phyloP scores from a whole-genome alignment of 225 moss, liverwort and hornwort genomes.

The Neckera pumila region DNA sequence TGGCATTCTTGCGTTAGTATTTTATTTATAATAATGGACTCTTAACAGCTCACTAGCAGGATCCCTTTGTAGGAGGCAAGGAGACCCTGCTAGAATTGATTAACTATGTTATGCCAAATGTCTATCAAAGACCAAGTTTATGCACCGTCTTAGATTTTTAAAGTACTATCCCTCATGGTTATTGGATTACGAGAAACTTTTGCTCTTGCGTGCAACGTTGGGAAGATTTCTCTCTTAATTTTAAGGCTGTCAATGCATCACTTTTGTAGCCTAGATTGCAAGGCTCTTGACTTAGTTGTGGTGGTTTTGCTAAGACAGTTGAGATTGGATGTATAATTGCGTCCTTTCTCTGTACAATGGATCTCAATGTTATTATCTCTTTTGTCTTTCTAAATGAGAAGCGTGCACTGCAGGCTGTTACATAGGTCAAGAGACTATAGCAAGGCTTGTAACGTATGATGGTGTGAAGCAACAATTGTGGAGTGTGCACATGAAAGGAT shows the following conservation, averaged over 20 bases:
- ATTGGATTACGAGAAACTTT: neutral
- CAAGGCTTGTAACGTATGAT: constrained; percentile 77
- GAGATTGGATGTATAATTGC: neutral
- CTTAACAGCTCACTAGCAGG: neutral
- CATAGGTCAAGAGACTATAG: constrained; percentile 93
- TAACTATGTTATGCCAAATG: neutral
- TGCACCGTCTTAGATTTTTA: neutral
- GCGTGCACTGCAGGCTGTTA: constrained; percentile 60
- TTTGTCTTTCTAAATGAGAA: neutral
- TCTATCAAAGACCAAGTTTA: neutral
- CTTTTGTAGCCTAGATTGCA: neutral
- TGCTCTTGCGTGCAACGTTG: neutral
- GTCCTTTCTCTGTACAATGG: neutral
- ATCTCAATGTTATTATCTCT: neutral
- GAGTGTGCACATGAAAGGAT: constrained; percentile 65
- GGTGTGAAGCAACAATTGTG: constrained; percentile 88
- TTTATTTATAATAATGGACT: neutral
- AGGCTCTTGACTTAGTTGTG: neutral
- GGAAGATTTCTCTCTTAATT: neutral
- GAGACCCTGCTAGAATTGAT: neutral
- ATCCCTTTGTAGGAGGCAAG: neutral
- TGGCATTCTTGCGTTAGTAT: neutral
- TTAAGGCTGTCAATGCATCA: neutral
- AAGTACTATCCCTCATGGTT: neutral
- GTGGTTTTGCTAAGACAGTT: neutral